Evolutionary conservation across 352 stramenopile species (phyloP).

Genomic region (Pythium utonaiense): DNA sequence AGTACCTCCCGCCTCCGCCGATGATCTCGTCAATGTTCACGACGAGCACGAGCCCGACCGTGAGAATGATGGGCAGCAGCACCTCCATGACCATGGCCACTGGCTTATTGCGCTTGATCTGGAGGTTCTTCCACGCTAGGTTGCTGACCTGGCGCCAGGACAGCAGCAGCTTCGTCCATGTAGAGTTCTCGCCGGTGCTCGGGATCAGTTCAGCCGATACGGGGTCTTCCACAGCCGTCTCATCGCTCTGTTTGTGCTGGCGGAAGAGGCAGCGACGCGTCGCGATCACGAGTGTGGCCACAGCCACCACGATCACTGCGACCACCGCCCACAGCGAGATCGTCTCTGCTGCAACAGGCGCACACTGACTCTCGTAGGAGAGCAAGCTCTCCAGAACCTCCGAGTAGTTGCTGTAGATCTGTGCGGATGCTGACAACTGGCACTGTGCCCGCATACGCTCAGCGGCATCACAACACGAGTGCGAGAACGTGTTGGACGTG

Average conservation of each 20-base stretch:
- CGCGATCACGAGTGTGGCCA: conserved; percentile 19
- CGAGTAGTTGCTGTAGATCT: conserved; percentile 33
- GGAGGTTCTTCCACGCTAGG: too few relatives aligned
- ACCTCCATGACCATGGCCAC: too few relatives aligned
- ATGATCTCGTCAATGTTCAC: too few relatives aligned
- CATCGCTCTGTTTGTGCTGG: background rate
- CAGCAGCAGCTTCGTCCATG: background rate
- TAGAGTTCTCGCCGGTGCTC: background rate
- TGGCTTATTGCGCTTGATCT: too few relatives aligned
- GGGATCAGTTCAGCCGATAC: background rate
- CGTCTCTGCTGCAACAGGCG: conserved; percentile 27
- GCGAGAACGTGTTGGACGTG: conserved; percentile 1
- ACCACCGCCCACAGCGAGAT: conserved; percentile 28
- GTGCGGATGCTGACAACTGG: conserved; percentile 21
- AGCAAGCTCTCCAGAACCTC: conserved; percentile 37
- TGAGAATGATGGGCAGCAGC: too few relatives aligned
- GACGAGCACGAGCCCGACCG: too few relatives aligned
- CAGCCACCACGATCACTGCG: conserved; percentile 22
- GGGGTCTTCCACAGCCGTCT: background rate
- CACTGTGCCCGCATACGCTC: conserved; percentile 21
- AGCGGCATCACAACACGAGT: conserved; percentile 4
- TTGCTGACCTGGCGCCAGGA: background rate
- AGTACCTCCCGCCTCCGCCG: background rate
- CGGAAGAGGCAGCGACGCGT: conserved; percentile 27
- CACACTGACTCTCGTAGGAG: conserved; percentile 35